These are phyloP conservation scores for Linum usitatissimum DNA, from an alignment of 345 rosid species.

Conservation along the genomic window DNA sequence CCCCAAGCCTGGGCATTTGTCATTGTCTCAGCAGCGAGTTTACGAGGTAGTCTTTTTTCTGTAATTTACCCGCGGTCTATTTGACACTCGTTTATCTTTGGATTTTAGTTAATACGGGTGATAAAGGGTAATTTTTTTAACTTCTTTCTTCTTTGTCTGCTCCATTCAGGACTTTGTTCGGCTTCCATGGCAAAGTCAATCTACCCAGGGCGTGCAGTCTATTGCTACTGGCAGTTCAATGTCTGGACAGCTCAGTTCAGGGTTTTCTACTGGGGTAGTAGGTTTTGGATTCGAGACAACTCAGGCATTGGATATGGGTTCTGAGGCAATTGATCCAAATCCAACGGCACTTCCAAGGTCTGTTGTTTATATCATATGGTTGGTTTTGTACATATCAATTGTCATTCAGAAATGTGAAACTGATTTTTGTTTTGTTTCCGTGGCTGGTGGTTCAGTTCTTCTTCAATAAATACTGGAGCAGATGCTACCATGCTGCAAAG, in stretches of 20 bases:
- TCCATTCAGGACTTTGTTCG: constrained; percentile 98
- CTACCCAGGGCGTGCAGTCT: constrained; percentile 50
- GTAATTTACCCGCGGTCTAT: constrained; percentile 8
- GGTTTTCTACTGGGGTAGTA: constrained; percentile 22
- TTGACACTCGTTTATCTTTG: neutral
- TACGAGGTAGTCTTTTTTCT: constrained; percentile 56
- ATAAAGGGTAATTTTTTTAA: constrained; percentile 8
- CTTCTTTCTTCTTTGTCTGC: constrained; percentile 9
- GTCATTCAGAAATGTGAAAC: neutral
- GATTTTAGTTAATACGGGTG: neutral
- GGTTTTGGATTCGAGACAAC: constrained; percentile 45
- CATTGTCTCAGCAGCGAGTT: constrained; percentile 85
- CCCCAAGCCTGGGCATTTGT: constrained; percentile 85
- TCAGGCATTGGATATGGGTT: constrained; percentile 45
- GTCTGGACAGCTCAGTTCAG: constrained; percentile 25
- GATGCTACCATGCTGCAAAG: too few relatives aligned
- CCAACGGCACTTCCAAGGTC: constrained; percentile 53
- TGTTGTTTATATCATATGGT: constrained; percentile 2
- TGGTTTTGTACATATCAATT: neutral
- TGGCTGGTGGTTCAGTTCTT: constrained; percentile 30
- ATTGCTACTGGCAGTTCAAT: constrained; percentile 29
- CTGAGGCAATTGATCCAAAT: constrained; percentile 47
- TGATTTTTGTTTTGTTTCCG: constrained; percentile 1
- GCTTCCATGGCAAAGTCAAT: constrained; percentile 94
- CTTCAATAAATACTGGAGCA: constrained; percentile 41